phyloP scores from a whole-genome alignment of 768 basidiomycete genomes.

The Tricholoma bakamatsutake region DNA sequence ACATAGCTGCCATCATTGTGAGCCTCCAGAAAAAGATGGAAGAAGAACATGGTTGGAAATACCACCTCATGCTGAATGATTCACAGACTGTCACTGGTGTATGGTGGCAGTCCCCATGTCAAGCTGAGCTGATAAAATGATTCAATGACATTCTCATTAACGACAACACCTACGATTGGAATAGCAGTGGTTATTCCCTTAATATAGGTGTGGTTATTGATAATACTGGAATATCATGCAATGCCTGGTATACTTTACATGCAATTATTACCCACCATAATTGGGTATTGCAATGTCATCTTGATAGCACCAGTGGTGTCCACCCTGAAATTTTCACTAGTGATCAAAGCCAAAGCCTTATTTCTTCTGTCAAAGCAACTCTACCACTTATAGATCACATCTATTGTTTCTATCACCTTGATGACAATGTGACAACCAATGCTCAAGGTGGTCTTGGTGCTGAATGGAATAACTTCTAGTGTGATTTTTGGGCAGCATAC shows the following conservation, averaged over 20 bases:
- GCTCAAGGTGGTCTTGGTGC: slow-evolving; percentile 12
- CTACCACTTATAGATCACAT: slow-evolving; percentile 19
- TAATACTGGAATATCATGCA: slow-evolving; percentile 16
- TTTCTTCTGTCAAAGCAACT: slow-evolving; percentile 6
- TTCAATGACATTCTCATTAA: slow-evolving; percentile 26
- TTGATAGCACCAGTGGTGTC: slow-evolving; percentile 7
- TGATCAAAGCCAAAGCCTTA: slow-evolving; percentile 18
- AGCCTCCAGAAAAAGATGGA: slow-evolving; percentile 10
- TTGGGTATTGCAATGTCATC: slow-evolving; percentile 22
- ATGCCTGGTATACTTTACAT: slow-evolving; percentile 24
- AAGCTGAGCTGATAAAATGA: slow-evolving; percentile 15
- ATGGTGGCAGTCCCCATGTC: slow-evolving; percentile 29
- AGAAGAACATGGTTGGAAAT: slow-evolving; percentile 19
- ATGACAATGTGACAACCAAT: slow-evolving; percentile 21
- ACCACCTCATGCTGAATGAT: slow-evolving; percentile 14
- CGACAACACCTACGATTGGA: slow-evolving; percentile 25
- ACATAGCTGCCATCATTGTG: slow-evolving; percentile 15
- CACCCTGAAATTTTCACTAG: slow-evolving; percentile 17
- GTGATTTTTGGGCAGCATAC: slow-evolving; percentile 24
- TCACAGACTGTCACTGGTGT: slow-evolving; percentile 12
- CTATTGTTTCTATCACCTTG: slow-evolving; percentile 26
- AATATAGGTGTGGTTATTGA: slow-evolving; percentile 26
- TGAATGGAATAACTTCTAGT: slow-evolving; percentile 18
- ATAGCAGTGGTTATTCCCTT: slow-evolving; percentile 21
- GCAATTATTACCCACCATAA: slow-evolving; percentile 6